Conservation (phyloP, 1,139 yeast genomes). For the Meyerozyma athensensis region DNA sequence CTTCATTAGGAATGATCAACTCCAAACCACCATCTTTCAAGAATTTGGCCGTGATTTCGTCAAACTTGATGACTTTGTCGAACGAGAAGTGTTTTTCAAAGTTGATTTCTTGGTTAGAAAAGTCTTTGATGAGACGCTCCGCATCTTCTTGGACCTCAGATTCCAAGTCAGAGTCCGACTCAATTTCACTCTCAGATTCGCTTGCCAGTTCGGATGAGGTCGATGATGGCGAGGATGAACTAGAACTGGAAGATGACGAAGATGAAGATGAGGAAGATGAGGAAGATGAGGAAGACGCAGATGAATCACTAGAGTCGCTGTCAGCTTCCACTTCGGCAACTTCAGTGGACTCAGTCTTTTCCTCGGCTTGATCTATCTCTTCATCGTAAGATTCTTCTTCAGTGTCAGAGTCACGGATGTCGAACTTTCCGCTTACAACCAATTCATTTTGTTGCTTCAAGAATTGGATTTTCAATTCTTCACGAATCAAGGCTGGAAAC, state of each 20-base stretch:
- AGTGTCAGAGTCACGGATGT: constrained; percentile 22
- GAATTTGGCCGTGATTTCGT: constrained; percentile 37
- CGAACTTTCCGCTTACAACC: constrained; percentile 39
- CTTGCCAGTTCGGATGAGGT: constrained; percentile 9
- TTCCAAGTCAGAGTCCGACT: constrained; percentile 16
- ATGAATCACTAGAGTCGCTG: constrained; percentile 8
- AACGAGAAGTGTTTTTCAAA: constrained; percentile 45
- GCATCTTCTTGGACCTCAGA: constrained; percentile 39
- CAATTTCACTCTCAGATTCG: constrained; percentile 12
- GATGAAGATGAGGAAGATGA: constrained; percentile 12
- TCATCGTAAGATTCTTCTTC: constrained; percentile 19
- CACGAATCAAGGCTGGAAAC: constrained; percentile 41
- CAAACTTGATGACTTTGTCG: constrained; percentile 36
- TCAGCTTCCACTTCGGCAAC: constrained; percentile 7
- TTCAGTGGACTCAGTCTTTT: constrained; percentile 12
- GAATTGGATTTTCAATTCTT: constrained; percentile 40
- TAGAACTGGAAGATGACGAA: constrained; percentile 12
- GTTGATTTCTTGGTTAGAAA: constrained; percentile 36
- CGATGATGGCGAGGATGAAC: constrained; percentile 12
- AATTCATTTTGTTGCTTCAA: constrained; percentile 41
- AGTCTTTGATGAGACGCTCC: constrained; percentile 34
- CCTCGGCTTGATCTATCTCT: constrained; percentile 16
- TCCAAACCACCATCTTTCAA: constrained; percentile 39
- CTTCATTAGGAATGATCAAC: constrained; percentile 38
- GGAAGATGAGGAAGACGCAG: constrained; percentile 12